Percentiles rank a stretch among this genome's conserved stretches.
Evolutionary conservation across 257 asterid species (phyloP).

Genomic region (Solanum chaucha): DNA sequence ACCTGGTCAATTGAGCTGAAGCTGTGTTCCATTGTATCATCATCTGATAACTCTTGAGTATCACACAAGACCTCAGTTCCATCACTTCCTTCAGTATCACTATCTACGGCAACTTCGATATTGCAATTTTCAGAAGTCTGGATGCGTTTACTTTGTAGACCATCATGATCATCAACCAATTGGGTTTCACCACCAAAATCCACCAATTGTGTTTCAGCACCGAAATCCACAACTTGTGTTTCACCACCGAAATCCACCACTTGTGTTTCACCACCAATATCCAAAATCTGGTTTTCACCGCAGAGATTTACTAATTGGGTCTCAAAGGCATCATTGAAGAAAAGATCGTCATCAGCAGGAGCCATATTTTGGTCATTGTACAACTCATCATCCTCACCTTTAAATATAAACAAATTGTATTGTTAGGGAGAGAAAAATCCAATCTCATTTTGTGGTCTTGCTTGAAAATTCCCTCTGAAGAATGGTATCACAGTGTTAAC

Average conservation of each 20-base stretch:
- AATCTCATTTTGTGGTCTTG: neutral
- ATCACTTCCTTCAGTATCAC: conserved; percentile 26
- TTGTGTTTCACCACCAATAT: conserved; percentile 12
- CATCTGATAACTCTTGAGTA: conserved; percentile 38
- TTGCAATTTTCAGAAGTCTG: conserved; percentile 24
- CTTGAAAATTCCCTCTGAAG: neutral
- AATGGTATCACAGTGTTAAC: neutral
- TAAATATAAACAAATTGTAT: neutral
- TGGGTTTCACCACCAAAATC: conserved; percentile 43
- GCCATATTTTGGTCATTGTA: conserved; percentile 12
- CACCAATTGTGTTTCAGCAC: conserved; percentile 12
- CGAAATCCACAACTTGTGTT: conserved; percentile 13
- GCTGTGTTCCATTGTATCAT: conserved; percentile 13
- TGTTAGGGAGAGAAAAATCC: conserved; percentile 13
- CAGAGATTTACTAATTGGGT: conserved; percentile 22
- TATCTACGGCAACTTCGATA: conserved; percentile 19
- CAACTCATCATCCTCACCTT: conserved; percentile 22
- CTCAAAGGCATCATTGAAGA: conserved; percentile 45
- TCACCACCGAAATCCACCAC: conserved; percentile 10
- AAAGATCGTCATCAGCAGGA: conserved; percentile 36
- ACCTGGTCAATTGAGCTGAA: conserved; percentile 9
- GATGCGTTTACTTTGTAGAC: conserved; percentile 9
- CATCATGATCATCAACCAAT: conserved; percentile 37
- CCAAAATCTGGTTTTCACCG: conserved; percentile 7
- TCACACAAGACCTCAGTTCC: conserved; percentile 31